Evolutionary conservation across 768 basidiomycete genomes (phyloP), one percentile per base, ranked within the genome.

Genomic region (Suillus spraguei): DNA sequence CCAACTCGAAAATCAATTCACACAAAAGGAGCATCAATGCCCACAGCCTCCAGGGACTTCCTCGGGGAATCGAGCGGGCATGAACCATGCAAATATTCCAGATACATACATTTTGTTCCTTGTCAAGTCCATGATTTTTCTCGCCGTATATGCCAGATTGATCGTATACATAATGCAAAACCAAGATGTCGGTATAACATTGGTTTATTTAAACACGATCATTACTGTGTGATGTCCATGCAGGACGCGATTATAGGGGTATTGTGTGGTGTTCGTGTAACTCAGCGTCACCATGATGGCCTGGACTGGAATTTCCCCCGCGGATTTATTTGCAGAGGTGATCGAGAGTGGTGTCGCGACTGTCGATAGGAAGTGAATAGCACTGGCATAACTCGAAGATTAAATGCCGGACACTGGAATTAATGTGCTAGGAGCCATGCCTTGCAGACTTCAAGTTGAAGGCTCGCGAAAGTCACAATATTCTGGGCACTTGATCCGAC

Each of bases 171-270:
- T 41, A 16, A 58, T 20, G 24, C 24, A 58, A 41, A 32, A 39
- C 10, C 16, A 38, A 58, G 56, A 41, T 6, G 24, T 58, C 24
- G 22, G 35, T 22, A 28, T 28, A 28, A 8, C 11, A 49, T 22
- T 36, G 4, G 22, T 58, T 39, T 41, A 16, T 58, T 28, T 58
- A 10, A 28, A 39, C 24, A 17, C 9, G 22, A 39, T 28, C 28
- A 28, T 28, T 56, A 39, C 22, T 14, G 24, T 17, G 38, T 16
- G 10, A 5, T 17, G 16, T 28, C 38, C 10, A 58, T 38, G 50
- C 50, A 32, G 17, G 20, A 35, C n/a, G 33, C 52, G 33, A 58
- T 3, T 58, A 58, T 39, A 58, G 55, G 55, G 38, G 39, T 38
- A 39, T 24, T n/a, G 35, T 13, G 54, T n/a, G 22, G 4, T 24